phyloP scores from a whole-genome alignment of 805 yeast genomes.

The Starmera caribaea region DNA sequence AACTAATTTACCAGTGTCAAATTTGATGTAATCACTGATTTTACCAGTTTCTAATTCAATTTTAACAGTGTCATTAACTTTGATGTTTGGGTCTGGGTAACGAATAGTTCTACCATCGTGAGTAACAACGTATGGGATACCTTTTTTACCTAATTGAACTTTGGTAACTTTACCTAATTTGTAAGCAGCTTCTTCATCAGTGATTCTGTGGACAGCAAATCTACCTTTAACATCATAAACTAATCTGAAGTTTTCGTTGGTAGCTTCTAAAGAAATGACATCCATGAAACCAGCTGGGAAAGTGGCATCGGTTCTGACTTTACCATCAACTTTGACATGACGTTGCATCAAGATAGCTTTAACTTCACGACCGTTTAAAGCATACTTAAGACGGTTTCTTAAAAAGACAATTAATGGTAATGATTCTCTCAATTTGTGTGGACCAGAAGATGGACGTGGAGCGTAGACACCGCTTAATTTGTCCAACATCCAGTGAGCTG shows the following conservation, averaged over 20 bases:
- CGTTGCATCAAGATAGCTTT: constrained; percentile 97
- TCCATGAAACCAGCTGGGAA: constrained; percentile 99
- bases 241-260: constrained; percentile 99
- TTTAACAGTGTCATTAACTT: constrained; percentile 96
- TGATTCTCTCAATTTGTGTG: constrained; percentile 98
- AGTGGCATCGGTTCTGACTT: constrained; percentile 98
- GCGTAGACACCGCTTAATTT: constrained; percentile 99
- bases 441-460: constrained; percentile 99
- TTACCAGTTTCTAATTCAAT: constrained; percentile 94
- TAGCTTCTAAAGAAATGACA: constrained; percentile 93
- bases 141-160: constrained; percentile 97
- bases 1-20: constrained; percentile 86
- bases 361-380: constrained; percentile 97
- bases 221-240: constrained; percentile 98
- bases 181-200: constrained; percentile 97
- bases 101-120: constrained; percentile 99
- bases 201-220: constrained; percentile 98
- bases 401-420: constrained; percentile 94
- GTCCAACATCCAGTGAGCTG: constrained; percentile 99
- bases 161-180: constrained; percentile 97
- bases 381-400: constrained; percentile 98
- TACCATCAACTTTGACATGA: constrained; percentile 97
- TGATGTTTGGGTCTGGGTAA: constrained; percentile 97
- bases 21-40: constrained; percentile 79
- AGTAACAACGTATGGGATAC: constrained; percentile 96